Conservation (phyloP, 1,139 yeast genomes). For the Kodamaea ohmeri region DNA sequence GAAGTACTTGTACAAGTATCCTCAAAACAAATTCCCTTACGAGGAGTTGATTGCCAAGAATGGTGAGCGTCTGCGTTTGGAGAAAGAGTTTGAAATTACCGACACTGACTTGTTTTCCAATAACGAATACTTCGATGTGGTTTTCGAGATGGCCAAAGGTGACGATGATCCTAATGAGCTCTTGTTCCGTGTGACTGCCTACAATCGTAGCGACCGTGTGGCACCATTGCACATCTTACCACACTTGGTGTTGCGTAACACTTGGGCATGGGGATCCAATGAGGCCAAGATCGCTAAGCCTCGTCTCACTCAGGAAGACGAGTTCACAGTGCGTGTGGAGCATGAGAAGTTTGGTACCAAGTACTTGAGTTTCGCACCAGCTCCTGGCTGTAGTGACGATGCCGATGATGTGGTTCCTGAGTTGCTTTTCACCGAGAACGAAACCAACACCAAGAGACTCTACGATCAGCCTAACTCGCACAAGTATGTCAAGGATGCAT, state of each 20-base stretch:
- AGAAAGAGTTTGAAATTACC: constrained; percentile 67
- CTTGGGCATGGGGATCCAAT: constrained; percentile 87
- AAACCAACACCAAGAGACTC: constrained; percentile 69
- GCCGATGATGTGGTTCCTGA: constrained; percentile 71
- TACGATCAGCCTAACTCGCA: constrained; percentile 60
- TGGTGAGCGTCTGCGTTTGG: constrained; percentile 59
- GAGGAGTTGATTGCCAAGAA: constrained; percentile 70
- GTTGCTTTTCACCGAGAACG: constrained; percentile 84
- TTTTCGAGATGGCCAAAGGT: constrained; percentile 88
- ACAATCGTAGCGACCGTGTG: constrained; percentile 76
- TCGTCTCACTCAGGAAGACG: constrained; percentile 43
- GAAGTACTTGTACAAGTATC: constrained; percentile 91
- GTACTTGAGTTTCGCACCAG: constrained; percentile 74
- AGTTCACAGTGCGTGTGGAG: constrained; percentile 52
- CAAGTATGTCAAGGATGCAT: constrained; percentile 79
- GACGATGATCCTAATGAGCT: constrained; percentile 80
- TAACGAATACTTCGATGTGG: constrained; percentile 83
- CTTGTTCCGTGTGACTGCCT: constrained; percentile 83
- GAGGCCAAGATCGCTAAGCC: constrained; percentile 54
- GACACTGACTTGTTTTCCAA: constrained; percentile 79
- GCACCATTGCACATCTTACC: constrained; percentile 90
- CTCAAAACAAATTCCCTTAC: constrained; percentile 83
- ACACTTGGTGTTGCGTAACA: constrained; percentile 82
- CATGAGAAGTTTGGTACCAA: constrained; percentile 76
- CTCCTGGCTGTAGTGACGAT: constrained; percentile 69